Base-by-base conservation (phyloP, 495 filamentous ascomycete genomes). In the Penicillium longicatenatum region DNA sequence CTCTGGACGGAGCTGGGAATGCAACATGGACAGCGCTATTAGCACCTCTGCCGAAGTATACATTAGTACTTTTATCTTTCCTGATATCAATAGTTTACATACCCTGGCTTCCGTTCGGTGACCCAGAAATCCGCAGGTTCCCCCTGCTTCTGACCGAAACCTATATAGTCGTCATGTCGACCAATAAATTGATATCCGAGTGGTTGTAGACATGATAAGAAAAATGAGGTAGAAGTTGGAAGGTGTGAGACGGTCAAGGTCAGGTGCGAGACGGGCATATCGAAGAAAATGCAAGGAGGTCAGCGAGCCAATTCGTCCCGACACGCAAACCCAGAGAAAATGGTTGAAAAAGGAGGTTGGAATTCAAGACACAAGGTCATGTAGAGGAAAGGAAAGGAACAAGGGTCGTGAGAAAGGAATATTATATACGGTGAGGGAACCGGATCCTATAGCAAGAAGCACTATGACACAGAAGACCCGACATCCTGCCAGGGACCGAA, bases 221-320 rank as follows among this genome's bases (percentile, higher is more conserved):
- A 96, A 77, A 93, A 93, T 1, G 89, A 93, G 43, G 84, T 86
- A 8, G 90, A 87, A 19, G 85, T 86, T 8, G 90, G 85, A 39
- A 94, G 86, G 67, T 93, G 84, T 45, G 84, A 86, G 64, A 93
- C 91, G 21, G 80, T 84, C 44, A 87, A 73, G 57, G 79, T 81
- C 57, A 86, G 72, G 62, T 86, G 79, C 24, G 83, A 83, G 57
- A 85, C 69, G 56, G 83, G 81, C 84, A 86, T 86, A 33, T 59
- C 60, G 39, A 52, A 39, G 53, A 48, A 59, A 52, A 52, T 58
- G 63, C 54, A 22, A 49, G 58, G 51, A 46, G 35, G 52, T 17
- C 20, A 43, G 42, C 50, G 37, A 41, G 48, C 42, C 31, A 45
- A 19, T 21, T 43, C 42, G 21, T 45, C 17, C 42, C 8, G 19